Conservation (phyloP, 1,139 yeast species). For the Meyerozyma guilliermondii region DNA sequence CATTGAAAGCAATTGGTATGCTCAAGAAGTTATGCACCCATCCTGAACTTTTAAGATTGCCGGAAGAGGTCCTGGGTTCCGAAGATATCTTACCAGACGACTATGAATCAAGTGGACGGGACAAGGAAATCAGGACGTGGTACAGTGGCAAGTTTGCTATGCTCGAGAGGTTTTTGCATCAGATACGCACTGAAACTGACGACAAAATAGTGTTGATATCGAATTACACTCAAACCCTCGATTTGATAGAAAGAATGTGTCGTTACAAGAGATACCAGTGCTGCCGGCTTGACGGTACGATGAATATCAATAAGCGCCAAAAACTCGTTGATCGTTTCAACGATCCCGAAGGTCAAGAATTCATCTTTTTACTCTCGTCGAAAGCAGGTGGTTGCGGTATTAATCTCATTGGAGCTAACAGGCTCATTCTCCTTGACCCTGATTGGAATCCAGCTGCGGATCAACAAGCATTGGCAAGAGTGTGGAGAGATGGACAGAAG, state of each 20-base stretch:
- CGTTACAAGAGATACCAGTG: conserved; percentile 68
- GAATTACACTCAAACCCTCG: conserved; percentile 90
- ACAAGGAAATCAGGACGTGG: conserved; percentile 57
- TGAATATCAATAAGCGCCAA: conserved; percentile 89
- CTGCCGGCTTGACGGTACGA: conserved; percentile 87
- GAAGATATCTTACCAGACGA: conserved; percentile 69
- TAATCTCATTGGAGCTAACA: conserved; percentile 91
- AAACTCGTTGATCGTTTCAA: conserved; percentile 88
- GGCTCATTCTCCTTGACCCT: conserved; percentile 85
- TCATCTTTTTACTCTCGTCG: conserved; percentile 82
- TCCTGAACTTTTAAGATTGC: conserved; percentile 77
- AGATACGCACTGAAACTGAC: conserved; percentile 74
- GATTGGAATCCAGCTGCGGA: conserved; percentile 99
- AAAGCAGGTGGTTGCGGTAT: conserved; percentile 99
- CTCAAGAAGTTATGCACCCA: conserved; percentile 90
- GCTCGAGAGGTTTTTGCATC: conserved; percentile 69
- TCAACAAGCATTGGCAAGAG: conserved; percentile 96
- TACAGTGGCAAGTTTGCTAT: conserved; percentile 57
- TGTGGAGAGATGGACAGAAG: conserved; percentile 99
- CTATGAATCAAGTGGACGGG: conserved; percentile 46
- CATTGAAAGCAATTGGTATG: conserved; percentile 84
- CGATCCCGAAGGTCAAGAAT: conserved; percentile 84
- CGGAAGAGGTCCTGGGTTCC: conserved; percentile 70
- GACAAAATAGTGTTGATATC: conserved; percentile 94
- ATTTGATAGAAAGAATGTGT: conserved; percentile 83